These are phyloP conservation scores for Botryosphaeria agaves DNA, from an alignment of 2,329 filamentous ascomycete species.

Conservation along the genomic window DNA sequence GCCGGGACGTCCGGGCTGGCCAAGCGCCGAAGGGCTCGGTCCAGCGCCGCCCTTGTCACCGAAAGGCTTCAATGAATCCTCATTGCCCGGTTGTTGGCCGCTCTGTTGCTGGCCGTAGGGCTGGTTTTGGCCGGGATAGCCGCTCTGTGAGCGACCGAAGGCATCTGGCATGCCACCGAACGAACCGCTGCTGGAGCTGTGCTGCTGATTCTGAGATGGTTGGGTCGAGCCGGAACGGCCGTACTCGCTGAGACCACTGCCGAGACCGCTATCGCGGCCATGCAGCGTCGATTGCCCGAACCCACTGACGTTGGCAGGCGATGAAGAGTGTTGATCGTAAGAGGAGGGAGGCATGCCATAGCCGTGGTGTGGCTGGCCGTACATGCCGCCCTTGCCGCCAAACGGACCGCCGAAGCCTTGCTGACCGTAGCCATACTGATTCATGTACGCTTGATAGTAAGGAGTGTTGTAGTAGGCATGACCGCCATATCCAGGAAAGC, in stretches of 20 bases:
- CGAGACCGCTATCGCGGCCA: slow-evolving; percentile 25
- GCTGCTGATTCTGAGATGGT: slow-evolving; percentile 36
- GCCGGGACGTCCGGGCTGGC: slow-evolving; percentile 44
- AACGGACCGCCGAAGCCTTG: slow-evolving; percentile 32
- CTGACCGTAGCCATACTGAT: slow-evolving; percentile 32
- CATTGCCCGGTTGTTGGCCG: slow-evolving; percentile 28
- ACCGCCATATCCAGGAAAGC: slow-evolving; percentile 36
- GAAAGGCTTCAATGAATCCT: slow-evolving; percentile 40
- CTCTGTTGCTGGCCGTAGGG: slow-evolving; percentile 32
- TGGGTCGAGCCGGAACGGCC: slow-evolving; percentile 40
- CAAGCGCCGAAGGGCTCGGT: slow-evolving; percentile 41
- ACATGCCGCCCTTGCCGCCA: slow-evolving; percentile 39
- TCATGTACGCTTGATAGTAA: slow-evolving; percentile 46
- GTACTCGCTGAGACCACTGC: slow-evolving; percentile 39
- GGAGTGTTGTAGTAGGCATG: slow-evolving; percentile 43
- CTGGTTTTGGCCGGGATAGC: slow-evolving; percentile 34
- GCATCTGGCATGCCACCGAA: slow-evolving; percentile 37
- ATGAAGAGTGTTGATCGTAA: slow-evolving; percentile 45
- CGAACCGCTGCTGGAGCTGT: slow-evolving; percentile 29
- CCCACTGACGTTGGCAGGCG: slow-evolving; percentile 40
- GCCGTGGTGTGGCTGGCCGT: slow-evolving; percentile 42
- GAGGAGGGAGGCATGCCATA: slow-evolving; percentile 39
- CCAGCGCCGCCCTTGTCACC: slow-evolving; percentile 34
- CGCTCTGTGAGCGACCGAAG: slow-evolving; percentile 39
- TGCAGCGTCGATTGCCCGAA: slow-evolving; percentile 30